phyloP scores from a whole-genome alignment of 2,329 filamentous ascomycete genomes.

The Colletotrichum kahawae region DNA sequence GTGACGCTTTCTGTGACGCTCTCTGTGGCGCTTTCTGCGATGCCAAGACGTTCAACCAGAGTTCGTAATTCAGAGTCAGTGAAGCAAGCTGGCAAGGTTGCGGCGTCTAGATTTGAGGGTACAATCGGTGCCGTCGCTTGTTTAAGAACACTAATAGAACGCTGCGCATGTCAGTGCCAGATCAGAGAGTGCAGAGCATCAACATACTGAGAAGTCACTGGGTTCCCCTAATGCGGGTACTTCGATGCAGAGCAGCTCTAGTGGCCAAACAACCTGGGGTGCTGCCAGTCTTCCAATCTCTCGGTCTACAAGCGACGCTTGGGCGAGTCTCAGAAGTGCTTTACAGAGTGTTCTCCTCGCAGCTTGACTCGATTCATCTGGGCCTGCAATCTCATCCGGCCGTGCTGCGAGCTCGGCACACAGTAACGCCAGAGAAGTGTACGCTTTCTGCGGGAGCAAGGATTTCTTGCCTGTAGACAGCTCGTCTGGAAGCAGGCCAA shows the following conservation, averaged over 20 bases:
- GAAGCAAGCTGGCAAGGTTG: constrained; percentile 29
- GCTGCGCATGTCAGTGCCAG: constrained; percentile 24
- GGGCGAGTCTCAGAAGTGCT: constrained; percentile 42
- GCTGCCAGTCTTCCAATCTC: constrained; percentile 43
- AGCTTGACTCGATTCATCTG: constrained; percentile 29
- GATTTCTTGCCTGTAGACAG: neutral
- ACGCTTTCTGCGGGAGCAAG: constrained; percentile 37
- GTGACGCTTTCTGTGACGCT: neutral
- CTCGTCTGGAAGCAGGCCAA: constrained; percentile 3
- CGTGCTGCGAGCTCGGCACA: constrained; percentile 45
- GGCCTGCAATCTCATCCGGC: constrained; percentile 34
- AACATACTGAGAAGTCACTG: constrained; percentile 48
- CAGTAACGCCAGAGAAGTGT: constrained; percentile 43
- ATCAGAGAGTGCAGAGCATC: neutral
- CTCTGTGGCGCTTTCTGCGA: constrained; percentile 3
- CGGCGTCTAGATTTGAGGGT: constrained; percentile 22
- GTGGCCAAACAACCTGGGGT: constrained; percentile 48
- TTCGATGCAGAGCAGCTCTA: constrained; percentile 39
- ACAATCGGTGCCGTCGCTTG: constrained; percentile 25
- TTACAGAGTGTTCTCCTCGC: constrained; percentile 40
- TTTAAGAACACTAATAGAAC: constrained; percentile 33
- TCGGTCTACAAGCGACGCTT: constrained; percentile 34
- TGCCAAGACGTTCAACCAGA: constrained; percentile 25
- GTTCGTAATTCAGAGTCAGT: constrained; percentile 27
- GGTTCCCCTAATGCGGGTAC: constrained; percentile 34